phyloP scores from a whole-genome alignment of 768 basidiomycete genomes.

The Naganishia vaughanmartiniae region DNA sequence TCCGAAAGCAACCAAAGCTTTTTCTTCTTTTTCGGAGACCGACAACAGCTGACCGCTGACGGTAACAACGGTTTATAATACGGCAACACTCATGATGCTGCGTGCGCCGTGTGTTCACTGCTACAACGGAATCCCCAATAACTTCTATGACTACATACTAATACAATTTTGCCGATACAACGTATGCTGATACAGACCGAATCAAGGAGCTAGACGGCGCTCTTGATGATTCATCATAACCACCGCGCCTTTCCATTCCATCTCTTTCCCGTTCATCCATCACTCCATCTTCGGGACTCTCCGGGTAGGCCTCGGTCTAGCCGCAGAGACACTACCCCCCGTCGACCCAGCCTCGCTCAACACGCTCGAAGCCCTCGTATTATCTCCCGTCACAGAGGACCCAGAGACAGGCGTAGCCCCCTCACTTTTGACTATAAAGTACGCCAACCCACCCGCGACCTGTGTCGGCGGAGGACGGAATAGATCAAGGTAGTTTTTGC shows the following conservation, averaged over 20 bases:
- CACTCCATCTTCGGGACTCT: not conserved
- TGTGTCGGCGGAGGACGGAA: not conserved
- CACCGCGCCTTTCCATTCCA: too few relatives aligned
- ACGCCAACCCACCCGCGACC: not conserved
- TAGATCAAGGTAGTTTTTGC: constrained; percentile 5
- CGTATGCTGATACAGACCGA: not conserved
- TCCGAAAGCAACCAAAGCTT: too few relatives aligned
- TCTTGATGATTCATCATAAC: not conserved
- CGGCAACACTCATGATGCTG: not conserved
- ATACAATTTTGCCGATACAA: not conserved
- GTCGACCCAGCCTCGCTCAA: constrained; percentile 4
- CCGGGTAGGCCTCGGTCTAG: constrained; percentile 5
- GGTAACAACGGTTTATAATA: not conserved
- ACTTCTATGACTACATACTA: not conserved
- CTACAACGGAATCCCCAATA: not conserved
- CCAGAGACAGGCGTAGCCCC: constrained; percentile 1
- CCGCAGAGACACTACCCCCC: not conserved
- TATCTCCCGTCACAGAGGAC: not conserved
- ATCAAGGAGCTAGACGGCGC: not conserved
- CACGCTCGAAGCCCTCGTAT: constrained; percentile 15
- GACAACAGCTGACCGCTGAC: too few relatives aligned
- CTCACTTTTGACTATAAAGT: constrained; percentile 16
- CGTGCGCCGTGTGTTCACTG: not conserved
- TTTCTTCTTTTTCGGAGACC: too few relatives aligned
- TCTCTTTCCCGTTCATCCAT: not conserved